Evolutionary conservation across 305 asterid species (phyloP), one percentile per base, ranked within the genome.

Genomic region (Solanum chacoense): DNA sequence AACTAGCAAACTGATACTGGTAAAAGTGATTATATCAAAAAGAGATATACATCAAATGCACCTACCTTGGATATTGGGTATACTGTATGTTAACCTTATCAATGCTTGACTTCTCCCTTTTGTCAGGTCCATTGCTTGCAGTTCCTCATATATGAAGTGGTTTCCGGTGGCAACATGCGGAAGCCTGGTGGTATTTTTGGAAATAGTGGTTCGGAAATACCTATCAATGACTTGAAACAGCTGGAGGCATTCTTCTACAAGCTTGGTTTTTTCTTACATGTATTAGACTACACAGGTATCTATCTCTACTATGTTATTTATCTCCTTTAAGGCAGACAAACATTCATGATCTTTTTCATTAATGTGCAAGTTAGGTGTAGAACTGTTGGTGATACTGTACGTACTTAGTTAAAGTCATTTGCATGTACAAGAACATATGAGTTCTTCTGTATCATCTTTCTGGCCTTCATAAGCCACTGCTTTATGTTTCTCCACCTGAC

Each of bases 101-200:
- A 55, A 83, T 31, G 73, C 38, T 13, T 79, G 65, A 38, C 87
- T 91, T 32, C 88, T 85, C 87, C 84, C 88, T 84, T 88, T 86
- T 87, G 85, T 81, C 88, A 96, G 99, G 94, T 97, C 90, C 99
- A 97, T 91, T 97, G 99, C 92, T 93, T 97, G 93, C 99, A 97
- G 90, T 97, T 96, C 95, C 93, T 97, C 92, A 96, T 97, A 93
- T 97, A 97, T 87, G 99, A 97, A 93, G 99, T 96, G 93, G 99
- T 97, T 65, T 97, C 99, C 6, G 99, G 99, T 85, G 99, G 99
- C 90, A 95, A 97, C 92, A 93, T 96, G 99, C 94, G 99, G 94
- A 97, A 93, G 93, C 97, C 98, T 83, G 99, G 99, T 90, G 99
- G 99, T 87, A 97, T 97, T 88, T 97, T 97, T 92, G 98, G 99